phyloP scores from a whole-genome alignment of 2,329 filamentous ascomycete genomes.

The Paraconiothyrium brasiliense region DNA sequence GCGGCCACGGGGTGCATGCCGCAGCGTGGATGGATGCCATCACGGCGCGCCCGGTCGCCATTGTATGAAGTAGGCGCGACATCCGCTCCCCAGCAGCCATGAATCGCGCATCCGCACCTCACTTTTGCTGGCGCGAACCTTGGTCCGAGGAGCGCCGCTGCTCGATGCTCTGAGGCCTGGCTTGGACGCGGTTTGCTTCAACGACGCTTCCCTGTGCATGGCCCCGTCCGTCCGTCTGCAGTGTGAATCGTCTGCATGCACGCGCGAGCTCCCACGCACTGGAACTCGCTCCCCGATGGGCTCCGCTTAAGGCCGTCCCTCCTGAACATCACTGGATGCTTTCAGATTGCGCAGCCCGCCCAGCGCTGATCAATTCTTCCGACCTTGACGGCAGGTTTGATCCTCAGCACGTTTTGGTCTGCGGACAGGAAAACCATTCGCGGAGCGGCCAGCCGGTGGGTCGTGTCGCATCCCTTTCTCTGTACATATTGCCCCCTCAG shows the following conservation, averaged over 20 bases:
- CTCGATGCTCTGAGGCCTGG: conserved; percentile 32
- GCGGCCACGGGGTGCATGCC: no score
- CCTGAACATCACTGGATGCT: conserved; percentile 21
- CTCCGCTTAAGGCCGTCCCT: conserved; percentile 15
- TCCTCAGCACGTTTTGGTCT: conserved; percentile 10
- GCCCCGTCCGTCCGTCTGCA: conserved; percentile 30
- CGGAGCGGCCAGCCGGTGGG: background rate
- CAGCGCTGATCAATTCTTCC: conserved; percentile 24
- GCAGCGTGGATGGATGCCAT: conserved; percentile 17
- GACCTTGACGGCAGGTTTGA: conserved; percentile 21
- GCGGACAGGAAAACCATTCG: background rate
- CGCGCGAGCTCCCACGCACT: conserved; percentile 23
- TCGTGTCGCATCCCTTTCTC: conserved; percentile 11
- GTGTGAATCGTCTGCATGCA: conserved; percentile 34
- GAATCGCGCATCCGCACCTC: conserved; percentile 33
- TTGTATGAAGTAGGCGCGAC: conserved; percentile 6
- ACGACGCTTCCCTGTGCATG: conserved; percentile 36
- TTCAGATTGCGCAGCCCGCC: conserved; percentile 13
- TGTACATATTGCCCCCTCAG: background rate
- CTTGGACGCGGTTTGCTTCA: conserved; percentile 35
- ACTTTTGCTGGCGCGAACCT: conserved; percentile 14
- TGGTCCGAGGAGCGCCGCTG: conserved; percentile 20
- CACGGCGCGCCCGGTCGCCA: conserved; percentile 20
- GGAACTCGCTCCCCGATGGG: conserved; percentile 35
- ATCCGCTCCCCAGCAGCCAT: conserved; percentile 26